A percentile compares a stretch with the other conserved stretches of the same genome.
Evolutionary conservation across 2,329 filamentous ascomycete genomes (phyloP).

Genomic region (Fusarium clavum): DNA sequence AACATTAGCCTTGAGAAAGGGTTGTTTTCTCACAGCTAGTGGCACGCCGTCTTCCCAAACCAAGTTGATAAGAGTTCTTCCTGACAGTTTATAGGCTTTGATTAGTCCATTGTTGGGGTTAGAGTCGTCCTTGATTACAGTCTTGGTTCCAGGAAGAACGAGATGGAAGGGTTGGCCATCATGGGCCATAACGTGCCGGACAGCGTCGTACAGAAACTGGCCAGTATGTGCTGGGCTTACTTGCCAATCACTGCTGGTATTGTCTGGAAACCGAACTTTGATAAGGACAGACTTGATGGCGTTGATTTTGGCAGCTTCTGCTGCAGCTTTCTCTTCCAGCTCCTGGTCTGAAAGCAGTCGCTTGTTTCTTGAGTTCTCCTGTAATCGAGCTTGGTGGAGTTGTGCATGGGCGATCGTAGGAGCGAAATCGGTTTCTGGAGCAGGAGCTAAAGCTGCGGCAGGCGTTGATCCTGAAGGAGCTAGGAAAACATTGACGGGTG

Average conservation of each 20-base stretch:
- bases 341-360: conserved; percentile 87
- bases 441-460: conserved; percentile 74
- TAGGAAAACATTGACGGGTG: conserved; percentile 77
- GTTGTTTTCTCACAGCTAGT: conserved; percentile 63
- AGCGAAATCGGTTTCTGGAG: conserved; percentile 80
- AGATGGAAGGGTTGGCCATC: conserved; percentile 77
- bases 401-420: conserved; percentile 82
- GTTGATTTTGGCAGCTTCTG: conserved; percentile 73
- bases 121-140: conserved; percentile 60
- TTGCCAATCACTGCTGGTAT: conserved; percentile 79
- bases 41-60: conserved; percentile 76
- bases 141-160: conserved; percentile 68
- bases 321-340: conserved; percentile 75
- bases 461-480: conserved; percentile 81
- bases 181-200: conserved; percentile 76
- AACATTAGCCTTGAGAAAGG: conserved; percentile 69
- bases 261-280: conserved; percentile 89
- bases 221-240: conserved; percentile 77
- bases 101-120: conserved; percentile 71
- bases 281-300: conserved; percentile 76
- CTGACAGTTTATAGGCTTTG: conserved; percentile 75
- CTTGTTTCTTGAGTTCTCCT: conserved; percentile 73
- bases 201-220: conserved; percentile 77
- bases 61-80: conserved; percentile 79
- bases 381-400: conserved; percentile 76